Conservation (phyloP, 305 asterid species). For the Withania somnifera region DNA sequence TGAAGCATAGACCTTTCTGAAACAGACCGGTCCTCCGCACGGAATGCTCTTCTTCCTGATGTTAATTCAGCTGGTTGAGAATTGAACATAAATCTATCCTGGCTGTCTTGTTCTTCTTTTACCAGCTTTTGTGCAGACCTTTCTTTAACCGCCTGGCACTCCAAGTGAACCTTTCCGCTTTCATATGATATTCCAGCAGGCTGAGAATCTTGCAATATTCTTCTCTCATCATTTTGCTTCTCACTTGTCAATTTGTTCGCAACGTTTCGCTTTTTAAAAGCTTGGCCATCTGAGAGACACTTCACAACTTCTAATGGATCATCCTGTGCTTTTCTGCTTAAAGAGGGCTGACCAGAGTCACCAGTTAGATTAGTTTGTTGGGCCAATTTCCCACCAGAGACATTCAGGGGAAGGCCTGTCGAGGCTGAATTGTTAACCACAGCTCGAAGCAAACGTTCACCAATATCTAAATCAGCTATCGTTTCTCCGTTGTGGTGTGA, state of each 20-base stretch:
- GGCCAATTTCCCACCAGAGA: slow-evolving; percentile 6
- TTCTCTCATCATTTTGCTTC: neutral
- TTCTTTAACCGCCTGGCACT: neutral
- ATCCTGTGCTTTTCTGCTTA: slow-evolving; percentile 11
- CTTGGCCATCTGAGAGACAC: slow-evolving; percentile 3
- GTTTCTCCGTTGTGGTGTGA: slow-evolving; percentile 19
- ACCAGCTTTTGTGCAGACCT: neutral
- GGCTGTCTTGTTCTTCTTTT: neutral
- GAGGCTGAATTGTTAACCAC: neutral
- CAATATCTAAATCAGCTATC: neutral
- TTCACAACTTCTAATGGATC: slow-evolving; percentile 9
- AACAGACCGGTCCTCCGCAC: neutral
- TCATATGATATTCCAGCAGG: neutral
- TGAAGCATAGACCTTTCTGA: no score
- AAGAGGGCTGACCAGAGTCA: neutral
- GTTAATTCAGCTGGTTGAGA: neutral
- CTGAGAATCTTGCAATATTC: neutral
- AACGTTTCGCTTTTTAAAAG: neutral
- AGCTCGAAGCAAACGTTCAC: neutral
- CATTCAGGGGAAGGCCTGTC: neutral
- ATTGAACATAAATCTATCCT: neutral
- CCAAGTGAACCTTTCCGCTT: neutral
- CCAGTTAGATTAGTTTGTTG: slow-evolving; percentile 17
- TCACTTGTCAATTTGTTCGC: neutral
- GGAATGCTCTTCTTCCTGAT: neutral